These are phyloP conservation scores for Avena atlantica DNA, from an alignment of 176 grass and related monocot genomes.

Conservation along the genomic window DNA sequence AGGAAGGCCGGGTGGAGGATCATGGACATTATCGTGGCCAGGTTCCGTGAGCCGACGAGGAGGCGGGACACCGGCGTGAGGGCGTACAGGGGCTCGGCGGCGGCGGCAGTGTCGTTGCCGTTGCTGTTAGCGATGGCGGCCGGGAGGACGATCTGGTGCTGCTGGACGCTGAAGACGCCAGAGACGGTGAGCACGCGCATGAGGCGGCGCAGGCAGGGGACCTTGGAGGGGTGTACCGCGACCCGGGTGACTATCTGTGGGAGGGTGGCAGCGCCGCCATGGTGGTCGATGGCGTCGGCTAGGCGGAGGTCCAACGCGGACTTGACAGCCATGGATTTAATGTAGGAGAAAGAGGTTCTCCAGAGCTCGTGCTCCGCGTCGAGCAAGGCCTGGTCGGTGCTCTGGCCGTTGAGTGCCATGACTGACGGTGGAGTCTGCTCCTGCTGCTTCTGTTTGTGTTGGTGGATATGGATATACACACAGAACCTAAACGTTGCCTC, in stretches of 20 bases:
- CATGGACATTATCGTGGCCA: background rate
- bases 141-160: background rate
- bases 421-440: background rate
- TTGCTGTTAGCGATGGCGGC: background rate
- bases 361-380: background rate
- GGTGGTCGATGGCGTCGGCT: slow-evolving; percentile 27
- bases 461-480: background rate
- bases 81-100: too few relatives aligned
- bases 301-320: background rate
- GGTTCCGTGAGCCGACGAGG: background rate
- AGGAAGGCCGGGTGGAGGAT: background rate
- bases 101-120: too few relatives aligned
- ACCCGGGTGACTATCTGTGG: background rate
- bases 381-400: background rate
- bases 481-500: too few relatives aligned
- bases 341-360: background rate
- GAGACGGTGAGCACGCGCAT: slow-evolving; percentile 37
- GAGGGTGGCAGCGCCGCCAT: slow-evolving; percentile 11
- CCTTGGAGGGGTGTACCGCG: slow-evolving; percentile 10
- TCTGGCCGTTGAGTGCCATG: background rate
- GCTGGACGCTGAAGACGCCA: slow-evolving; percentile 21
- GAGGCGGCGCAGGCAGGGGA: background rate
- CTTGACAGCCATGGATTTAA: background rate
- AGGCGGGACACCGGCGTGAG: too few relatives aligned
- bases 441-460: background rate